A percentile compares a stretch with the other conserved stretches of the same genome.
Conservation (phyloP, 2,329 filamentous ascomycete genomes). For the Pseudodiploospora longispora region DNA sequence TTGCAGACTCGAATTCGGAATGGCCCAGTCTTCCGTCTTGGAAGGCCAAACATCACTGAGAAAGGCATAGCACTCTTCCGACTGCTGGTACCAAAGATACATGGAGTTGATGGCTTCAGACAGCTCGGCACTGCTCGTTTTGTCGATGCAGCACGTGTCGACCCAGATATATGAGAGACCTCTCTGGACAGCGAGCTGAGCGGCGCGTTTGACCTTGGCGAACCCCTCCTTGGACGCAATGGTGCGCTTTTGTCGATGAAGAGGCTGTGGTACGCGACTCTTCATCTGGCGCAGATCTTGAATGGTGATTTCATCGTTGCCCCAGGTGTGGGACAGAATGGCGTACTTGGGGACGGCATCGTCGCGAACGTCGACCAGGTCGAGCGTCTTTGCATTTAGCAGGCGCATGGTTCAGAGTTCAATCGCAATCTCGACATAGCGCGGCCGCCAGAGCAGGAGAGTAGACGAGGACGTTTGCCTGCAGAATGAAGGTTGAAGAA, state of each 20-base stretch:
- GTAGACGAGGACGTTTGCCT: too few relatives aligned
- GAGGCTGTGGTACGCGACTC: not conserved
- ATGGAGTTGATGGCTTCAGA: conserved; percentile 20
- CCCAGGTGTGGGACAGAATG: conserved; percentile 24
- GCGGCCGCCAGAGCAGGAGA: too few relatives aligned
- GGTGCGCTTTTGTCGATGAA: conserved; percentile 3
- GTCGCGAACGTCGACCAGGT: conserved; percentile 6
- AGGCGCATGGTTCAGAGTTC: conserved; percentile 4
- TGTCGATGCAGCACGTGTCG: conserved; percentile 21
- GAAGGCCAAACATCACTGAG: conserved; percentile 14
- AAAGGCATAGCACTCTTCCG: conserved; percentile 17
- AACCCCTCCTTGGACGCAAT: conserved; percentile 11
- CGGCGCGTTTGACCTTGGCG: conserved; percentile 12
- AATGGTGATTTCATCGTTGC: conserved; percentile 16
- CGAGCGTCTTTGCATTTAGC: conserved; percentile 5
- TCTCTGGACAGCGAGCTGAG: conserved; percentile 2
- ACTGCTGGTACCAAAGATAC: conserved; percentile 18
- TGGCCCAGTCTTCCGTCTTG: not conserved
- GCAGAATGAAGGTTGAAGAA: too few relatives aligned
- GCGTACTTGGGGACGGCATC: conserved; percentile 15
- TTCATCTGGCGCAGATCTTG: conserved; percentile 13
- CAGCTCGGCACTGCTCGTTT: conserved; percentile 15
- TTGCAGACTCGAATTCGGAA: conserved; percentile 3
- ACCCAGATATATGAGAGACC: conserved; percentile 18
- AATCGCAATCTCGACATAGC: not conserved